A percentile compares a stretch with the other conserved stretches of the same genome.
Conservation (phyloP, 176 grass and related monocot genomes). For the Rhynchospora breviuscula region DNA sequence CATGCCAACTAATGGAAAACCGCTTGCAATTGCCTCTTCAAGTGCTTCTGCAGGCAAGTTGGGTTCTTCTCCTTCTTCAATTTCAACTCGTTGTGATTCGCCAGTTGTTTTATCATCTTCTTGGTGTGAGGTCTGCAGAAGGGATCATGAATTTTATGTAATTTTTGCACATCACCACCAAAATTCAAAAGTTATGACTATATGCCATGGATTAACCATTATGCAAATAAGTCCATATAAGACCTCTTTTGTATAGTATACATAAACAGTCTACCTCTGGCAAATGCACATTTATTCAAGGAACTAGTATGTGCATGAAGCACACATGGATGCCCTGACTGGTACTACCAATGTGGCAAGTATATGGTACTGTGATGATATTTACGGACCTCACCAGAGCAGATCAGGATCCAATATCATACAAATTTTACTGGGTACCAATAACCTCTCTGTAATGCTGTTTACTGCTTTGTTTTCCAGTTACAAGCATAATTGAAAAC, state of each 20-base stretch:
- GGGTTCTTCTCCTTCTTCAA: constrained; percentile 13
- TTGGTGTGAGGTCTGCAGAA: constrained; percentile 49
- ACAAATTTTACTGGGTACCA: neutral
- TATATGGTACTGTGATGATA: neutral
- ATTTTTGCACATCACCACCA: neutral
- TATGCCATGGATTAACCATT: neutral
- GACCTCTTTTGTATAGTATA: neutral
- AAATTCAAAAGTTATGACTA: neutral
- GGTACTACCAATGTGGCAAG: neutral
- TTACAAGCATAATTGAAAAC: neutral
- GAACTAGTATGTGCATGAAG: neutral
- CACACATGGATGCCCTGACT: neutral
- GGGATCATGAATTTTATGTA: neutral
- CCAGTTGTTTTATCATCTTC: constrained; percentile 51
- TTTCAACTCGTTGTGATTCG: constrained; percentile 33
- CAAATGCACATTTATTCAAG: neutral
- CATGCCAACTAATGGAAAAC: constrained; percentile 86
- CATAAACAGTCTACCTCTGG: neutral
- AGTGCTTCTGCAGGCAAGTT: constrained; percentile 55
- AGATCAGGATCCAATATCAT: neutral
- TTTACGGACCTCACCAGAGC: neutral
- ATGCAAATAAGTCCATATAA: neutral
- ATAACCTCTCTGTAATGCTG: neutral
- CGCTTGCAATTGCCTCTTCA: constrained; percentile 46
- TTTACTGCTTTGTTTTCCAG: neutral